A percentile compares a stretch with the other conserved stretches of the same genome.
Evolutionary conservation across 352 stramenopile genomes (phyloP).

Genomic region (Globisporangium iwayamae): DNA sequence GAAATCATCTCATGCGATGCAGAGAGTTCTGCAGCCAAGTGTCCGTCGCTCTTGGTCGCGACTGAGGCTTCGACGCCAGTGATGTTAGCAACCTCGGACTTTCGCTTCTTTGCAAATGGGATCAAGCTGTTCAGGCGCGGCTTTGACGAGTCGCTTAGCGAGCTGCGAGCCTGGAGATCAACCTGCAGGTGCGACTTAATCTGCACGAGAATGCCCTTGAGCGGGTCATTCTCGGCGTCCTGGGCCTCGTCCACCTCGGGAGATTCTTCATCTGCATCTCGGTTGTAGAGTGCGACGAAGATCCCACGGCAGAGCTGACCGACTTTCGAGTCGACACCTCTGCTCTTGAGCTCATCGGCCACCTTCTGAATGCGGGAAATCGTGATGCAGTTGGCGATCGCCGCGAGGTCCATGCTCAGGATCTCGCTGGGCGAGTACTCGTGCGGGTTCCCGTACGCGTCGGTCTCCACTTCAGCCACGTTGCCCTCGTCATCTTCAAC

Average conservation of each 20-base stretch:
- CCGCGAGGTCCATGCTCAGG: constrained; percentile 50
- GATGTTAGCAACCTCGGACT: not conserved
- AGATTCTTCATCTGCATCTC: constrained; percentile 39
- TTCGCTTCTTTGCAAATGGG: constrained; percentile 1
- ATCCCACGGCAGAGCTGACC: constrained; percentile 52
- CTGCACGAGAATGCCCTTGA: constrained; percentile 38
- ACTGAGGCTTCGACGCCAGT: not conserved
- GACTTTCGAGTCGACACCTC: constrained; percentile 19
- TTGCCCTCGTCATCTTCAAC: constrained; percentile 60
- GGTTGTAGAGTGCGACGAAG: constrained; percentile 60
- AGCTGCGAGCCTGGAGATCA: constrained; percentile 13
- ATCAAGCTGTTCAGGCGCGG: constrained; percentile 7
- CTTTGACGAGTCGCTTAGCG: not conserved
- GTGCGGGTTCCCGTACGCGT: constrained; percentile 53
- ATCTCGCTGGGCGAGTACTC: constrained; percentile 47
- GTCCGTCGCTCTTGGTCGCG: not conserved
- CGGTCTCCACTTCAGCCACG: constrained; percentile 54
- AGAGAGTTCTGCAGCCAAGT: not conserved
- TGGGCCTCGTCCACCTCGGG: constrained; percentile 17
- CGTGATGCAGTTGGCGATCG: constrained; percentile 43
- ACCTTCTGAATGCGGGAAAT: constrained; percentile 26
- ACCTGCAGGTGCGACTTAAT: constrained; percentile 48
- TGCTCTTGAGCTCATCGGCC: constrained; percentile 30
- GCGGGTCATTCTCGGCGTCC: constrained; percentile 22
- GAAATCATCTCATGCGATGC: not conserved